Base-by-base conservation (phyloP, 768 basidiomycete species). In the Amanita thiersii region DNA sequence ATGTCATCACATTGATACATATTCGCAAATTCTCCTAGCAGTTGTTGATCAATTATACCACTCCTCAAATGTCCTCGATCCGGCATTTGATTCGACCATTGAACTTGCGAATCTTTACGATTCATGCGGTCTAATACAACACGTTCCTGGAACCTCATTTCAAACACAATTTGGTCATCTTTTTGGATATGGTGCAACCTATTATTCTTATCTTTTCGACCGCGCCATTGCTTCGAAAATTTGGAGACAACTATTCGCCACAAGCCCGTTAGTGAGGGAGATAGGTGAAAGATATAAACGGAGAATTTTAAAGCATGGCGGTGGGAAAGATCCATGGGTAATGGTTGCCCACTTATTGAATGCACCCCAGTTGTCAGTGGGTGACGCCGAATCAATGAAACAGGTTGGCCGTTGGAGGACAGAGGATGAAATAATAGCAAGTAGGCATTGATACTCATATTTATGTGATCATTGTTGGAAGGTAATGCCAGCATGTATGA, bases 181-280 rank as follows among this genome's bases (percentile, higher is more conserved):
- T 4, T 93, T 85, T 54, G 91, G 93, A 2, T 99, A 99, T 52
- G 93, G 94, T 4, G 92, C 94, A 10, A 96, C 91, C 0, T 99
- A 99, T 57, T 99, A 99, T 53, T 92, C 91, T 2, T 99, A 99
- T 56, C 71, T 97, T 9, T 93, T 99, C 50, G 96, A 98, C 50
- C 79, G 93, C 3, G 91, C 91, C 3, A 96, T 99, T 45, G 94
- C 96, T 0, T 86, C 86, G 4, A 75, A 85, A n/a, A 82, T 97
- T 0, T 99, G 89, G 86, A 59, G 66, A 7, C 72, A 77, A 7
- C 64, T 94, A 0, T 98, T 98, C 53, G 63, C 68, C 6, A 46
- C 50, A 0, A 69, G 86, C 32, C 86, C 89, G 0, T 59, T 97
- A 11, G 69, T 70, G 40, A 66, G 94, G 11, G 73, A 73, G 25